phyloP scores from a whole-genome alignment of 345 rosid species.

The Boechera divaricarpa region DNA sequence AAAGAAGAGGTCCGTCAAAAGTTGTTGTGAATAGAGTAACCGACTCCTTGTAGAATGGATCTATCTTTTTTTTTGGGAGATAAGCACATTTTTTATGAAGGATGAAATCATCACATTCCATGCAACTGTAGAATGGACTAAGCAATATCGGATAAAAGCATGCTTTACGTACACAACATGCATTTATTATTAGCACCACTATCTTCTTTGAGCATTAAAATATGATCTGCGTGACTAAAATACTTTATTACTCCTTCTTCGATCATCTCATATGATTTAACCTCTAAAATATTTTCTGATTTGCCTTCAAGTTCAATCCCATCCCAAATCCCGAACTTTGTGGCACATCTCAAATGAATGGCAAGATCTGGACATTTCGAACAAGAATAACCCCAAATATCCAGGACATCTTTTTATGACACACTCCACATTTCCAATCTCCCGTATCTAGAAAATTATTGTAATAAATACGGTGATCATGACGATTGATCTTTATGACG shows the following conservation, averaged over 20 bases:
- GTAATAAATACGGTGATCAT: not conserved
- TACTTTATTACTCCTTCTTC: slow-evolving; percentile 17
- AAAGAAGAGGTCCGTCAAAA: too few species aligned
- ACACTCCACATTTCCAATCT: slow-evolving; percentile 27
- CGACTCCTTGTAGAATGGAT: not conserved
- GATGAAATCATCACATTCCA: slow-evolving; percentile 21
- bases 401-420: slow-evolving; percentile 6
- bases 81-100: slow-evolving; percentile 25
- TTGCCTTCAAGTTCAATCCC: slow-evolving; percentile 19
- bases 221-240: not conserved
- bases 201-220: slow-evolving; percentile 8
- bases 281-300: not conserved
- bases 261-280: slow-evolving; percentile 1
- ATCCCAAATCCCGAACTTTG: slow-evolving; percentile 20
- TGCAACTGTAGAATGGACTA: slow-evolving; percentile 18
- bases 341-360: slow-evolving; percentile 29
- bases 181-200: not conserved
- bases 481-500: slow-evolving; percentile 6
- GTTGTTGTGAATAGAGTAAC: too few species aligned
- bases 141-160: not conserved
- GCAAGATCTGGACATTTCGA: not conserved
- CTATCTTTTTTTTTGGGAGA: slow-evolving; percentile 9
- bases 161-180: slow-evolving; percentile 2
- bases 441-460: not conserved
- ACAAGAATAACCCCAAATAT: slow-evolving; percentile 28